phyloP scores from a whole-genome alignment of 768 basidiomycete genomes.

The Boletus subparvulus region DNA sequence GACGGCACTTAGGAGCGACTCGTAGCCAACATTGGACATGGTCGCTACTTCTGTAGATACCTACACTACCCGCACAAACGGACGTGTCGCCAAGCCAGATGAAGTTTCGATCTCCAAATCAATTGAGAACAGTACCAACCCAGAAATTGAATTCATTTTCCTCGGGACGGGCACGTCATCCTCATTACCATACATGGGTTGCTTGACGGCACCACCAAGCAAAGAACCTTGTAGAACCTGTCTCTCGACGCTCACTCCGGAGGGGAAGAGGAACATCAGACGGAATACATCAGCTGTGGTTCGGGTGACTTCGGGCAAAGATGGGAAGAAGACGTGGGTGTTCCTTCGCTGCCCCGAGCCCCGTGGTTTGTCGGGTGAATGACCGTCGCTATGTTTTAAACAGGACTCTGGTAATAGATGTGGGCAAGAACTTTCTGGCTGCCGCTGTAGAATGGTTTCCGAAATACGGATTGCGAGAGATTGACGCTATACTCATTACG shows the following conservation, averaged over 20 bases:
- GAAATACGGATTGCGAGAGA: conserved; percentile 66
- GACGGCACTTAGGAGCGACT: background rate
- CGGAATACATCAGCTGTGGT: conserved; percentile 80
- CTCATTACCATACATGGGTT: conserved; percentile 65
- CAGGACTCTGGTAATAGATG: conserved; percentile 81
- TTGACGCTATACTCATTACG: conserved; percentile 78
- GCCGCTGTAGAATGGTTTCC: conserved; percentile 61
- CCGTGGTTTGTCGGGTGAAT: conserved; percentile 3
- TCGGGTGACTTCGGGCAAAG: conserved; percentile 40
- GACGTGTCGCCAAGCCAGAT: background rate
- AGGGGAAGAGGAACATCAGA: conserved; percentile 80
- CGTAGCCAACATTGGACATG: background rate
- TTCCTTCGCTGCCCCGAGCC: background rate
- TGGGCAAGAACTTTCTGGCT: conserved; percentile 78
- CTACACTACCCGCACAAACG: background rate
- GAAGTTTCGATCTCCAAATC: background rate
- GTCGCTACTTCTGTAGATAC: background rate
- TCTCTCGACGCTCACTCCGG: conserved; percentile 60
- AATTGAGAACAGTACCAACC: background rate
- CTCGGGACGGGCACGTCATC: conserved; percentile 83
- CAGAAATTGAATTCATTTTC: conserved; percentile 64
- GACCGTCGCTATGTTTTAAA: background rate
- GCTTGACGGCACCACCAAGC: conserved; percentile 67
- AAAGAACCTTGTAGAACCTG: conserved; percentile 60
- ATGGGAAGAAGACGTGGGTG: conserved; percentile 50